Conservation (phyloP, 345 rosid genomes). For the Eutrema japonicum region DNA sequence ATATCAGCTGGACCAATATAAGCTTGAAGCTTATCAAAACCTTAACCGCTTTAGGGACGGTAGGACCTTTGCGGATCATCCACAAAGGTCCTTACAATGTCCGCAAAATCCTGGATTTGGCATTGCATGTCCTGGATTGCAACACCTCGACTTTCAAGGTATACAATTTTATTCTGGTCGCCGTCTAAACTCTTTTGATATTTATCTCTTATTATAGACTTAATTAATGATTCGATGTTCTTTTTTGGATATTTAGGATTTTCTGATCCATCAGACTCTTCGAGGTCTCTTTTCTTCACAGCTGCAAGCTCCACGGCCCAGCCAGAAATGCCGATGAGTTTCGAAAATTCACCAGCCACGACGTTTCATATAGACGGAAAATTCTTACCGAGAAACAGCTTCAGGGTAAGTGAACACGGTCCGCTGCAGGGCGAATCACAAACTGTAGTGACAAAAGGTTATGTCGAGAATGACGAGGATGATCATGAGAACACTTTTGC, state of each 20-base stretch:
- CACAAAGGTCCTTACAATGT: constrained; percentile 45
- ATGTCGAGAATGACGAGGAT: constrained; percentile 16
- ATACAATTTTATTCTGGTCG: neutral
- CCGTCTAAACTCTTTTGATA: neutral
- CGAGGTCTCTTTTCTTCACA: constrained; percentile 9
- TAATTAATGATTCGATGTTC: neutral
- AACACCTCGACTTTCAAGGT: constrained; percentile 33
- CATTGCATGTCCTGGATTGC: constrained; percentile 21
- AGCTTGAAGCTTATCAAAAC: constrained; percentile 57
- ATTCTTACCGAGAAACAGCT: constrained; percentile 19
- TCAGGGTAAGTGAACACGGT: constrained; percentile 29
- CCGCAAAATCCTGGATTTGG: constrained; percentile 36
- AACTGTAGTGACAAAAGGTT: constrained; percentile 15
- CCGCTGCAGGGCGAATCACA: constrained; percentile 8
- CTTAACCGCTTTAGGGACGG: constrained; percentile 33
- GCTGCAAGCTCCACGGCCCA: constrained; percentile 31
- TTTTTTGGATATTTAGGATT: constrained; percentile 8
- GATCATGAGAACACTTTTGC: constrained; percentile 21
- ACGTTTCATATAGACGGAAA: constrained; percentile 35
- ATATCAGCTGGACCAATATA: constrained; percentile 52
- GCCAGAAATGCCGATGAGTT: constrained; percentile 42
- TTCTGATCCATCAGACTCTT: constrained; percentile 17
- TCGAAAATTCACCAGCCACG: constrained; percentile 21
- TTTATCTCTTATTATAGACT: neutral
- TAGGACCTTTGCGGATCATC: constrained; percentile 31